Conservation (phyloP, 2,329 filamentous ascomycete genomes). For the Ambrosiella xylebori region DNA sequence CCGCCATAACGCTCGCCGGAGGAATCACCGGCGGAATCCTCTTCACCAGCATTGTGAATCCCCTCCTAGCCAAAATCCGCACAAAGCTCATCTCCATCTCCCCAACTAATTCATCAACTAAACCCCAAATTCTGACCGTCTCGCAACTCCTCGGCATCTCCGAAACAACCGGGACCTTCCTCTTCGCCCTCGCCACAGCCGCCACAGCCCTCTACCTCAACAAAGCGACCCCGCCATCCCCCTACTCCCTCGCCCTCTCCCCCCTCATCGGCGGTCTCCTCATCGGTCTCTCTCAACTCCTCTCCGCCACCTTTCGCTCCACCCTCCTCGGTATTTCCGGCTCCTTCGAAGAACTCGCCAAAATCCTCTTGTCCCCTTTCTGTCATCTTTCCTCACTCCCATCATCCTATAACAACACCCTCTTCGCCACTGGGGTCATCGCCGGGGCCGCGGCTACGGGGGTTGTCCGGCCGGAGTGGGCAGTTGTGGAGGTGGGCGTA, state of each 20-base stretch:
- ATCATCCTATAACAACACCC: slow-evolving; percentile 25
- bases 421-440: slow-evolving; percentile 36
- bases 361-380: slow-evolving; percentile 31
- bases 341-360: slow-evolving; percentile 43
- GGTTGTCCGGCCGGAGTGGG: slow-evolving; percentile 12
- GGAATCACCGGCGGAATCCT: slow-evolving; percentile 37
- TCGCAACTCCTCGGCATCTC: slow-evolving; percentile 26
- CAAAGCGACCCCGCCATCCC: slow-evolving; percentile 19
- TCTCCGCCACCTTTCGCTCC: slow-evolving; percentile 35
- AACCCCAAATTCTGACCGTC: slow-evolving; percentile 18
- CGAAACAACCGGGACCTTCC: slow-evolving; percentile 21
- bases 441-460: slow-evolving; percentile 28
- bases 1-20: slow-evolving; percentile 35
- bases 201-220: slow-evolving; percentile 22
- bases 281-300: slow-evolving; percentile 40
- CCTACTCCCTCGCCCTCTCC: slow-evolving; percentile 21
- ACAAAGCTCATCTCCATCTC: neutral
- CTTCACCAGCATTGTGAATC: slow-evolving; percentile 29
- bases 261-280: slow-evolving; percentile 39
- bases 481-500: slow-evolving; percentile 17
- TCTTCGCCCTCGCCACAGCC: slow-evolving; percentile 27
- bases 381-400: slow-evolving; percentile 18
- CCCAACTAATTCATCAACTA: neutral
- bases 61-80: slow-evolving; percentile 13
- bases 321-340: slow-evolving; percentile 42